Evolutionary conservation across 2,329 filamentous ascomycete species (phyloP), one percentile per base, ranked within the genome.

Genomic region (Mariannaea sp.): DNA sequence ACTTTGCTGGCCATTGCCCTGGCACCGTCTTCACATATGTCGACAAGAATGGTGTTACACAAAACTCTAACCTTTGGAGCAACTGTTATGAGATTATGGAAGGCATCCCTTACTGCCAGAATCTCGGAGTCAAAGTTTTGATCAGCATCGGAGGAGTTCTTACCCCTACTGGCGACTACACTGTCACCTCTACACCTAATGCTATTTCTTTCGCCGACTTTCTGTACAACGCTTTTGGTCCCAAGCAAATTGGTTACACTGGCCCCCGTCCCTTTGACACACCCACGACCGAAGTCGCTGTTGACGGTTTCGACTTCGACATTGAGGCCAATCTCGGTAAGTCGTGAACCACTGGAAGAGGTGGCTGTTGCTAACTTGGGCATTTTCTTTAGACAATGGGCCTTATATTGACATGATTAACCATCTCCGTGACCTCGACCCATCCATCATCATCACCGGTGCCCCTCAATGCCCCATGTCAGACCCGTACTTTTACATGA

Each of bases 291-390:
- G 57, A 39, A 19, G n/a, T 49, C 33, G 49, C 63, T 8, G 61
- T 77, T 40, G 73, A 77, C 50, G 75, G 75, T 32, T 77, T 75
- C 50, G 73, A 76, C 53, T 71, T 77, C 57, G 74, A 77, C 46
- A 67, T 77, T 9, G 74, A 77, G 61, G 54, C 60, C 14, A 44
- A 58, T 3, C 60, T 70, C 22, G 58, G 72, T 74, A 61, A 58
- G 70, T 62, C 10, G 7, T 27, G 12, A 30, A 3, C 22, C 36
- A 12, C 6, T 27, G 10, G n/a, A 17, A 5, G 36, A 12, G 3
- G 3, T 9, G 6, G n/a, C 14, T 6, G 6, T 46, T 38, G 33
- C 52, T 51, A 39, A 43, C 45, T 2, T n/a, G n/a, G n/a, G n/a
- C 5, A 29, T 19, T 17, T n/a, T 19, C 54, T 38, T 4, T 39